phyloP scores from a whole-genome alignment of 176 grass and related monocot species.

The Eremochloa ophiuroides region DNA sequence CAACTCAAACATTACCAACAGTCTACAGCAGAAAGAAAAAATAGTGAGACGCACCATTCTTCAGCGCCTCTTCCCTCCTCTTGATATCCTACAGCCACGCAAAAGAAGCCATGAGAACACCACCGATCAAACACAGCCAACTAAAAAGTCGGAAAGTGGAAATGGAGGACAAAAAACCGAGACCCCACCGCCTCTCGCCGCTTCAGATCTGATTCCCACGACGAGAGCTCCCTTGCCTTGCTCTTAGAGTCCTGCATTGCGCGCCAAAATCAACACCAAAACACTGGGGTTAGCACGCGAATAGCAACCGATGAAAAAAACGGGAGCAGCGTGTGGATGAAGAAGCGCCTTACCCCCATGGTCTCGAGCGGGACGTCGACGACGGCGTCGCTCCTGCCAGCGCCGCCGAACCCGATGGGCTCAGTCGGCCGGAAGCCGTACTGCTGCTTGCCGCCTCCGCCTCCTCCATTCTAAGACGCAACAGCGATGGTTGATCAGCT shows the following conservation, averaged over 20 bases:
- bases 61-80: slow-evolving; percentile 76
- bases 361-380: slow-evolving; percentile 70
- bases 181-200: slow-evolving; percentile 58
- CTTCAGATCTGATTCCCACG: slow-evolving; percentile 82
- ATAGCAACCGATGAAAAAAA: background rate
- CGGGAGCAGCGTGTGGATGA: background rate
- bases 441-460: slow-evolving; percentile 37
- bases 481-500: background rate
- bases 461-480: slow-evolving; percentile 51
- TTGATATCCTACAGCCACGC: slow-evolving; percentile 64
- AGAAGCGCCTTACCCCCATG: slow-evolving; percentile 46
- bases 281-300: slow-evolving; percentile 1
- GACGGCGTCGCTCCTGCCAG: slow-evolving; percentile 53
- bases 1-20: background rate
- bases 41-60: slow-evolving; percentile 39
- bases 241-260: slow-evolving; percentile 54
- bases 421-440: slow-evolving; percentile 59
- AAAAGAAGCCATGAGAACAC: slow-evolving; percentile 12
- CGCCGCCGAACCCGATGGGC: slow-evolving; percentile 47
- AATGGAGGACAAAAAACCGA: background rate
- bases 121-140: background rate
- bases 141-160: background rate
- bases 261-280: background rate
- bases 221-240: slow-evolving; percentile 67
- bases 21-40: background rate